Percentiles rank a stretch among this genome's conserved stretches.
Conservation (phyloP, 768 basidiomycete genomes). For the Amylocystis lapponica region DNA sequence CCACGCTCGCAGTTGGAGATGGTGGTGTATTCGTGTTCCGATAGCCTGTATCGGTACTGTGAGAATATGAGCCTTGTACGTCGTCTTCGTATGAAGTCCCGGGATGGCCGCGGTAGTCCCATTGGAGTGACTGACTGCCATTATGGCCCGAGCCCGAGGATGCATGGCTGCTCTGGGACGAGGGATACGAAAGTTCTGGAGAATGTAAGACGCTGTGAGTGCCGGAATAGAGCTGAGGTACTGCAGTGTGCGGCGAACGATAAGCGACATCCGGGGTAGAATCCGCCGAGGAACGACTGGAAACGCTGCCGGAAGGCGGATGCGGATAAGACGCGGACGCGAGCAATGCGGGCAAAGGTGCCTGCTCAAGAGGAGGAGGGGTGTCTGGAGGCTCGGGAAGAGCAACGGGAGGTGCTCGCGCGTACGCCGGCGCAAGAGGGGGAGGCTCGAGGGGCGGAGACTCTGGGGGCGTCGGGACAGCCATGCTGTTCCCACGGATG, state of each 20-base stretch:
- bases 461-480: conserved; percentile 3
- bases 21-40: conserved; percentile 1
- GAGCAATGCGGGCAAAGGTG: conserved; percentile 20
- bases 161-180: conserved; percentile 8
- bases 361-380: conserved; percentile 22
- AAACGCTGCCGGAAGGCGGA: conserved; percentile 6
- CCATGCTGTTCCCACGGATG: neutral
- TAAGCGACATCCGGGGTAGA: conserved; percentile 15
- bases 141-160: conserved; percentile 5
- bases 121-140: neutral
- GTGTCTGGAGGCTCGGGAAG: conserved; percentile 24
- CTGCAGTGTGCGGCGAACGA: conserved; percentile 7
- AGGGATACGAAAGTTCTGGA: conserved; percentile 12
- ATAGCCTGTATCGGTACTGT: too few relatives aligned
- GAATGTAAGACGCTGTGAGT: neutral
- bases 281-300: conserved; percentile 12
- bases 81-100: too few relatives aligned
- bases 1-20: conserved; percentile 2
- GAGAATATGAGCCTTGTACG: conserved; percentile 6
- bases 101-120: neutral
- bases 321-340: conserved; percentile 11
- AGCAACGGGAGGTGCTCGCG: conserved; percentile 1
- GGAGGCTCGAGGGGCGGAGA: conserved; percentile 20
- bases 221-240: too few relatives aligned
- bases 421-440: conserved; percentile 17